Percentiles rank a stretch among this genome's conserved stretches.
These are phyloP conservation scores for Rhizophora mangle DNA, from an alignment of 345 rosid species.

Conservation along the genomic window DNA sequence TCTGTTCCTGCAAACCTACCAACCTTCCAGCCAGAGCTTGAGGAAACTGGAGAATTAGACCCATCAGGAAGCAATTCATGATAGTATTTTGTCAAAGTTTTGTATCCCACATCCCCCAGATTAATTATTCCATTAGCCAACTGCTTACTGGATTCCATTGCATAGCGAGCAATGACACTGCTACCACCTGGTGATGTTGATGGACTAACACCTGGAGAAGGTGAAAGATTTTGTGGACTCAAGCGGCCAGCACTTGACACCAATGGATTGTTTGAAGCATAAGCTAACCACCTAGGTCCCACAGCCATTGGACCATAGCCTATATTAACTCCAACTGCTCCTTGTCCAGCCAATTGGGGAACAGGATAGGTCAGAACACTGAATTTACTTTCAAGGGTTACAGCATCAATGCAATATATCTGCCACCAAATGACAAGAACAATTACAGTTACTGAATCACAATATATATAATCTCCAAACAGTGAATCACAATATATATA, in stretches of 20 bases:
- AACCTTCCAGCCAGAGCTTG: constrained; percentile 78
- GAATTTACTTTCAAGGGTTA: constrained; percentile 85
- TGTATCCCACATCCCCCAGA: constrained; percentile 86
- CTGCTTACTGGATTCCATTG: constrained; percentile 95
- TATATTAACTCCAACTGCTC: constrained; percentile 57
- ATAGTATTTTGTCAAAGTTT: constrained; percentile 72
- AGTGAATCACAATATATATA: not conserved
- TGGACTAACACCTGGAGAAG: constrained; percentile 87
- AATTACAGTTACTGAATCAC: not conserved
- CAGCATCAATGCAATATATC: constrained; percentile 65
- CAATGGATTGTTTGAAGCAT: constrained; percentile 78
- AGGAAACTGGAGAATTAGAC: constrained; percentile 61
- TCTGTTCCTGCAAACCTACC: constrained; percentile 63
- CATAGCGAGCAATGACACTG: constrained; percentile 80
- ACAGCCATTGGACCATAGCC: constrained; percentile 98
- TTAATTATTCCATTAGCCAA: constrained; percentile 77
- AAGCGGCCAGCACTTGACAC: constrained; percentile 67
- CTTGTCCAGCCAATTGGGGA: constrained; percentile 62
- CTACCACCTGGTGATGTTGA: constrained; percentile 87
- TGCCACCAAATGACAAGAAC: constrained; percentile 32
- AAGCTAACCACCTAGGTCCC: constrained; percentile 94
- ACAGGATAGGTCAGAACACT: constrained; percentile 87
- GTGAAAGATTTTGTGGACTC: constrained; percentile 85
- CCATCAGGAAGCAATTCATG: constrained; percentile 79
- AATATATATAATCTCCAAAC: constrained; percentile 3